Conservation (phyloP, 2,329 filamentous ascomycete species). For the Plectosphaerella sp. region DNA sequence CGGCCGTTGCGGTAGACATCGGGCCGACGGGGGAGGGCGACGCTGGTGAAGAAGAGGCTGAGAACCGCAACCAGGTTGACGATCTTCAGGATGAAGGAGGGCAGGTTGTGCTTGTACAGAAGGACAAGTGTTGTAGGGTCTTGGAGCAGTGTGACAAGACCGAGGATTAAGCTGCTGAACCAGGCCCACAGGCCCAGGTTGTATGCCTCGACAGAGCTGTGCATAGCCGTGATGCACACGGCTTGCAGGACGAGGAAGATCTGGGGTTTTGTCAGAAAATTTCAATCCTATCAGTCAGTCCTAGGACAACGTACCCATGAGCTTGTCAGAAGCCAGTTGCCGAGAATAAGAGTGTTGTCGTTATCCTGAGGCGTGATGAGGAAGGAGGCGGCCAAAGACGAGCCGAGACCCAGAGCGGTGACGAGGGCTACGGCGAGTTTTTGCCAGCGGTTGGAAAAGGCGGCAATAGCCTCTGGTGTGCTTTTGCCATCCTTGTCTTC, state of each 20-base stretch:
- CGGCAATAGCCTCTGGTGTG: conserved; percentile 56
- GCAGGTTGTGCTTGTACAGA: conserved; percentile 23
- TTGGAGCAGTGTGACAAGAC: conserved; percentile 39
- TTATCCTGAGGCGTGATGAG: conserved; percentile 36
- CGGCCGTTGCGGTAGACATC: conserved; percentile 56
- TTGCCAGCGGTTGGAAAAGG: conserved; percentile 57
- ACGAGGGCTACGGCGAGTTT: conserved; percentile 51
- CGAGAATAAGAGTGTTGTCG: conserved; percentile 35
- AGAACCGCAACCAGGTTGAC: conserved; percentile 40
- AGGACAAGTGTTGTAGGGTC: conserved; percentile 31
- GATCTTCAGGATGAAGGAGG: conserved; percentile 40
- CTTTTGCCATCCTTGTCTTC: conserved; percentile 67
- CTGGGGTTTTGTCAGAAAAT: conserved; percentile 2
- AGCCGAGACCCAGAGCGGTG: conserved; percentile 46
- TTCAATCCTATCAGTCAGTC: neutral
- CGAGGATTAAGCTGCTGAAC: conserved; percentile 40
- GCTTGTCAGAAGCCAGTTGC: conserved; percentile 56
- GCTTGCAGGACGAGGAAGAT: conserved; percentile 46
- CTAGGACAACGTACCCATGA: conserved; percentile 54
- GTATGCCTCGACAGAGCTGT: conserved; percentile 47
- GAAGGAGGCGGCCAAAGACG: conserved; percentile 54
- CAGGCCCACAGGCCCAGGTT: conserved; percentile 48
- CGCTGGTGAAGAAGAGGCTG: conserved; percentile 40
- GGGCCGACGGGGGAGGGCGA: conserved; percentile 63
- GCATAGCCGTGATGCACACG: conserved; percentile 40